Evolutionary conservation across 345 rosid species (phyloP), one percentile per base, ranked within the genome.

Genomic region (Sisymbrium irio): DNA sequence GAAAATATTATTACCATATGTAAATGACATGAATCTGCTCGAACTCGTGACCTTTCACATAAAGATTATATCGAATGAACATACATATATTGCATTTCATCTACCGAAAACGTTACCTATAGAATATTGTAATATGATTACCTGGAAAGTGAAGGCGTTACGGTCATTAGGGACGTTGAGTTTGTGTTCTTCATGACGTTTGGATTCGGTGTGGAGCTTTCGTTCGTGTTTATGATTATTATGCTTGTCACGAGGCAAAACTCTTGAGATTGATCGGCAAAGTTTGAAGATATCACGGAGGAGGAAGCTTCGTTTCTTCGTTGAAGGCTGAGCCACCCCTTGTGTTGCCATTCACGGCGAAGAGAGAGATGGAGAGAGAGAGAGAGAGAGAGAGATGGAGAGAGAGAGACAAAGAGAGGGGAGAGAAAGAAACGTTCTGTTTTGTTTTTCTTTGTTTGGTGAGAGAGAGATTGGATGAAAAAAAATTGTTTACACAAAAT

Each of bases 241-340:
- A 39, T 30, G 70, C 74, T 82, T 82, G 17, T 75, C 80, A 58
- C 40, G 62, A 40, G 60, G 77, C 63, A 79, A 80, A 62, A 58
- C 9, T 36, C 73, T 65, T 18, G 80, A 45, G 32, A 77, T 28
- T 40, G 72, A 70, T 78, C 67, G 79, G 69, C 63, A 82, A 40
- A 82, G 61, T 66, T 74, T 78, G 39, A 54, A 36, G 65, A 82
- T 18, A 30, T 57, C 64, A 54, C 66, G 67, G 65, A 80, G 8
- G 77, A 59, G 35, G 55, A 72, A 82, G 72, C 62, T 71, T 58
- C 73, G 70, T 72, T 78, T 84, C 69, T 76, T 80, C 3, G 39
- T 49, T 45, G 61, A 53, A 2, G 57, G 63, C 44, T 62, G 80
- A 59, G 77, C 67, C 61, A 72, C 44, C 57, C 74, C 76, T 65